These are phyloP conservation scores for Thermomyces lanuginosus DNA, from an alignment of 2,329 filamentous ascomycete species.

Conservation along the genomic window DNA sequence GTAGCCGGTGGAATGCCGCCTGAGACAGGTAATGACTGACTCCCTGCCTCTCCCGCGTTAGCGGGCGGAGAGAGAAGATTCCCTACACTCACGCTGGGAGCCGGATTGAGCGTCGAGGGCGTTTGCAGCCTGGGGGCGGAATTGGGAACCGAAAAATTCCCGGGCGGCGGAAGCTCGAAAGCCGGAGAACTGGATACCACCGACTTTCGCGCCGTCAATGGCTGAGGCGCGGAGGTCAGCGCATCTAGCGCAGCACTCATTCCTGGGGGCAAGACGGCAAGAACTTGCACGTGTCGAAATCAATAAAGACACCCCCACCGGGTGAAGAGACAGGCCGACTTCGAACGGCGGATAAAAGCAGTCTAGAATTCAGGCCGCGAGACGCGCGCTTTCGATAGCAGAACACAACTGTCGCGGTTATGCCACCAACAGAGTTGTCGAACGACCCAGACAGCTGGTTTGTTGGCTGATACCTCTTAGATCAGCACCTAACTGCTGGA, in stretches of 20 bases:
- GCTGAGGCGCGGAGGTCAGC: conserved; percentile 41
- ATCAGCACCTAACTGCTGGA: too few species aligned
- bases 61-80: conserved; percentile 48
- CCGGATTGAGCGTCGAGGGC: conserved; percentile 24
- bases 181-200: conserved; percentile 51
- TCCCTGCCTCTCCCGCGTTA: conserved; percentile 31
- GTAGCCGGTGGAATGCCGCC: conserved; percentile 13
- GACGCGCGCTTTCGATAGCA: too few species aligned
- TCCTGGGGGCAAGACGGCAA: conserved; percentile 42
- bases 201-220: conserved; percentile 54
- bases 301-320: too few species aligned
- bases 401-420: too few species aligned
- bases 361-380: too few species aligned
- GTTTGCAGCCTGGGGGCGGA: conserved; percentile 35
- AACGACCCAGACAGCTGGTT: too few species aligned
- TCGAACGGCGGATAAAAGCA: too few species aligned
- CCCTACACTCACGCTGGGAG: conserved; percentile 39
- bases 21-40: conserved; percentile 33
- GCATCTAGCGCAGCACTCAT: conserved; percentile 47
- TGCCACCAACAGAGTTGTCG: too few species aligned
- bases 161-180: conserved; percentile 52
- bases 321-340: too few species aligned
- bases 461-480: too few species aligned
- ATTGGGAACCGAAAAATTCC: conserved; percentile 28
- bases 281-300: too few species aligned